Conservation (phyloP, 352 stramenopile species). For the Phytophthora brassicae region DNA sequence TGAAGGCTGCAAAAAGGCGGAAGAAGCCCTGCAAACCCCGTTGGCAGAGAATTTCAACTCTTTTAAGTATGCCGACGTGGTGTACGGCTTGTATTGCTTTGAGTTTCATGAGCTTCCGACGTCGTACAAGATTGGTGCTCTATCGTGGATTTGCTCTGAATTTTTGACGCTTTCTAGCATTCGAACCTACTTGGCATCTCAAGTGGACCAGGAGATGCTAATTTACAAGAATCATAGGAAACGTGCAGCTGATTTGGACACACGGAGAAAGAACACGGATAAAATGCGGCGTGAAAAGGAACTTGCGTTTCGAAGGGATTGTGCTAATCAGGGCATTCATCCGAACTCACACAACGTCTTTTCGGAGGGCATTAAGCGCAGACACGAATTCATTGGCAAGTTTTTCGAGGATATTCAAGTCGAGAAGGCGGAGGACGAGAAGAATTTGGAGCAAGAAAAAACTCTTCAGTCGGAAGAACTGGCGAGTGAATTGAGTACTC, state of each 20-base stretch:
- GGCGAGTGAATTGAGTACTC: conserved; percentile 37
- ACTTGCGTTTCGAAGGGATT: conserved; percentile 56
- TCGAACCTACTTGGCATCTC: conserved; percentile 52
- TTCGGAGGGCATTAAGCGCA: conserved; percentile 58
- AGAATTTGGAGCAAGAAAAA: conserved; percentile 51
- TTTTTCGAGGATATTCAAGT: conserved; percentile 66
- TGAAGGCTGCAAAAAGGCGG: conserved; percentile 54
- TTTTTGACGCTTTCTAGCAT: conserved; percentile 64
- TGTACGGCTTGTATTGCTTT: conserved; percentile 66
- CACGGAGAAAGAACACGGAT: conserved; percentile 51
- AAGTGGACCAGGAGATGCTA: conserved; percentile 64
- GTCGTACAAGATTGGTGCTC: conserved; percentile 59
- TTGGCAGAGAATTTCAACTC: conserved; percentile 23
- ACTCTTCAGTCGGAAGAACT: conserved; percentile 45
- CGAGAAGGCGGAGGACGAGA: conserved; percentile 55
- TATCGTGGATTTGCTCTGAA: conserved; percentile 69
- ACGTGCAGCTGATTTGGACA: conserved; percentile 52
- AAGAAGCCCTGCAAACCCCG: conserved; percentile 27
- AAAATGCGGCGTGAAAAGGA: conserved; percentile 58
- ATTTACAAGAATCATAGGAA: conserved; percentile 57
- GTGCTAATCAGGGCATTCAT: conserved; percentile 60
- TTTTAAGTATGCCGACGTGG: conserved; percentile 59
- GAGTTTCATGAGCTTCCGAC: conserved; percentile 73
- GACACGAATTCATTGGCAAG: conserved; percentile 62
- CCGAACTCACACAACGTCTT: conserved; percentile 72